Base-by-base conservation (phyloP, 2,329 filamentous ascomycete species). In the Colletotrichum tamarilloi region DNA sequence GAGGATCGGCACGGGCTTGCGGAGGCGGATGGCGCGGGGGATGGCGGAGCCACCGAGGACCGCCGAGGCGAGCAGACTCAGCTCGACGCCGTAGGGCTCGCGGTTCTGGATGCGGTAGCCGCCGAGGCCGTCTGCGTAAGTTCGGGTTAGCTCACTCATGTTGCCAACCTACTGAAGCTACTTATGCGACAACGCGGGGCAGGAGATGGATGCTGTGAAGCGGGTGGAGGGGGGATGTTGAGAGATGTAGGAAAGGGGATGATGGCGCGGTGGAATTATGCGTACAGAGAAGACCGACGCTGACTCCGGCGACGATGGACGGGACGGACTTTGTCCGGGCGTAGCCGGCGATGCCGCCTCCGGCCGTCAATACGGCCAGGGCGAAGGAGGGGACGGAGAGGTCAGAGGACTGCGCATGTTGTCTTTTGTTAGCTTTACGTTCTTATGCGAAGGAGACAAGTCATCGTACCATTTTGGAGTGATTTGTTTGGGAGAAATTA, bases 281-380 rank as follows among this genome's bases (percentile, higher is more conserved):
- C 86, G 58, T 85, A 91, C 88, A 91, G 22, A 91, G 81, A 16
- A 87, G 77, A 62, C 97, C 97, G 76, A 99, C 95, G 42, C 92
- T 92, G 77, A 94, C 87, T 65, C 97, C 97, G 16, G 97, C 97
- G 14, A 90, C 91, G 77, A 98, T 88, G 14, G 95, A 98, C 49
- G 96, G 96, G 62, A 98, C 82, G 28, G 95, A 98, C 72, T 94
- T 90, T 0, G 95, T 97, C 81, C 92, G 92, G 57, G 92, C 87
- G 84, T 95, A 99, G 80, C 97, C 97, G 80, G 94, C 93, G 73
- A 94, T 92, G 76, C 97, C 97, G 78, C 97, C 97, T 70, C 93
- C 89, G 64, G 95, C 95, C 72, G 95, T 98, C 72, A 98, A 88
- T 76, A 91, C 88, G 74, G 93, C 94, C 79, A 98, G 91, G 79